Percentiles rank a stretch among this genome's conserved stretches.
Conservation (phyloP, 2,329 filamentous ascomycete species). For the Teratosphaeria nubilosa region DNA sequence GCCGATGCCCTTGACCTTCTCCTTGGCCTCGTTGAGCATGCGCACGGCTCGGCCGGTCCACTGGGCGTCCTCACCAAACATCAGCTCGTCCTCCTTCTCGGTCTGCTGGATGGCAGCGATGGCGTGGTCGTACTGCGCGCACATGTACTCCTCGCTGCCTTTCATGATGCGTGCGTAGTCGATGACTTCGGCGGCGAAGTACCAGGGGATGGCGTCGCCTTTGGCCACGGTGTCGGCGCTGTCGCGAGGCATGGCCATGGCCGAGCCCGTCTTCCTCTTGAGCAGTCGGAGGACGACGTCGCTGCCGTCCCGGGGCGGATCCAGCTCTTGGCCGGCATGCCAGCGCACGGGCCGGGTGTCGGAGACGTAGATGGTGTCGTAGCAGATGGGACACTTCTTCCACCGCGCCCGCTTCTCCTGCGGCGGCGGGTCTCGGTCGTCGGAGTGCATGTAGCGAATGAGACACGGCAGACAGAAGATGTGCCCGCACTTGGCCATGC, state of each 20-base stretch:
- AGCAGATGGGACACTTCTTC: slow-evolving; percentile 95
- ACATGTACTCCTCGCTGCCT: slow-evolving; percentile 81
- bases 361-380: slow-evolving; percentile 83
- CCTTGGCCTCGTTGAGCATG: slow-evolving; percentile 63
- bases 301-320: slow-evolving; percentile 68
- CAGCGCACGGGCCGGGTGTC: slow-evolving; percentile 84
- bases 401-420: slow-evolving; percentile 64
- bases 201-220: slow-evolving; percentile 80
- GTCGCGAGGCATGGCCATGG: slow-evolving; percentile 77
- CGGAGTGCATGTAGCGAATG: slow-evolving; percentile 89
- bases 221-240: slow-evolving; percentile 59
- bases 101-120: slow-evolving; percentile 63
- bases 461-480: slow-evolving; percentile 93
- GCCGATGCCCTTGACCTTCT: slow-evolving; percentile 59
- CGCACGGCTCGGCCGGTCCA: slow-evolving; percentile 81
- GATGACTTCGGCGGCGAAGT: slow-evolving; percentile 83
- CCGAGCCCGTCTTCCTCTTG: slow-evolving; percentile 68
- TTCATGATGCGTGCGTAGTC: slow-evolving; percentile 96
- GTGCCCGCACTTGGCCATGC: slow-evolving; percentile 95
- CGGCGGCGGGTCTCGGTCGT: slow-evolving; percentile 55
- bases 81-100: slow-evolving; percentile 77
- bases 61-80: slow-evolving; percentile 87
- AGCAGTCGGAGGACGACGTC: slow-evolving; percentile 86
- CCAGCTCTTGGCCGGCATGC: slow-evolving; percentile 79
- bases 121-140: slow-evolving; percentile 67